Evolutionary conservation across 1,284 basidiomycete species (phyloP), one percentile per base, ranked within the genome.

Genomic region (Moesziomyces antarcticus): DNA sequence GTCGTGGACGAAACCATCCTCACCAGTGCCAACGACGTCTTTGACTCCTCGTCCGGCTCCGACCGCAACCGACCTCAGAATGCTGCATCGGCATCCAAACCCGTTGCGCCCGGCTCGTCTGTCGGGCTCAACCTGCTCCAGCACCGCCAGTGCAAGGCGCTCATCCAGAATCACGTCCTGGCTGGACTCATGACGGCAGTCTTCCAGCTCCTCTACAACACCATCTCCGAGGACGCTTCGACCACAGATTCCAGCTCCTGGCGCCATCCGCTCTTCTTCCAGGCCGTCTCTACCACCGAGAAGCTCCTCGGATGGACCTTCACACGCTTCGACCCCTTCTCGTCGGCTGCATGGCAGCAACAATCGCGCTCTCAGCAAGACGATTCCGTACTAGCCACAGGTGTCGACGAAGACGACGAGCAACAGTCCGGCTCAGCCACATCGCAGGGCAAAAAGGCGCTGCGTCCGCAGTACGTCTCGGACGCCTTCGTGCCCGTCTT

Each of bases 141-240:
- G 53, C 77, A 77, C 50, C 60, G 70, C 21, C 77, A 77, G 48
- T 81, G 74, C 70, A 80, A 80, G 46, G 55, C 70, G 9, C 63
- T 75, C n/a, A 56, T 73, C 18, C 73, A 78, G 50, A 66, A 64
- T 33, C 57, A 74, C 14, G 56, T 78, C 14, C 73, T 76, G 13
- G 62, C 77, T 16, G 64, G 57, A 46, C 70, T 78, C 27, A 64
- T 78, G 56, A 58, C 53, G 14, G 56, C 63, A 14, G 62, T 62
- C 45, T 67, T 76, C 22, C 66, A 73, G 49, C 67, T 73, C 9
- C 70, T 78, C 43, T 71, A 71, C 54, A 64, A 58, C 40, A 65
- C 61, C 35, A 66, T 78, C 40, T 70, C 75, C 11, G 55, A 64
- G 10, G 56, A 58, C 27, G 43, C 27, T 20, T 48, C 66, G 10